Conservation (phyloP, 140 eudicot species). For the Cichorium intybus region DNA sequence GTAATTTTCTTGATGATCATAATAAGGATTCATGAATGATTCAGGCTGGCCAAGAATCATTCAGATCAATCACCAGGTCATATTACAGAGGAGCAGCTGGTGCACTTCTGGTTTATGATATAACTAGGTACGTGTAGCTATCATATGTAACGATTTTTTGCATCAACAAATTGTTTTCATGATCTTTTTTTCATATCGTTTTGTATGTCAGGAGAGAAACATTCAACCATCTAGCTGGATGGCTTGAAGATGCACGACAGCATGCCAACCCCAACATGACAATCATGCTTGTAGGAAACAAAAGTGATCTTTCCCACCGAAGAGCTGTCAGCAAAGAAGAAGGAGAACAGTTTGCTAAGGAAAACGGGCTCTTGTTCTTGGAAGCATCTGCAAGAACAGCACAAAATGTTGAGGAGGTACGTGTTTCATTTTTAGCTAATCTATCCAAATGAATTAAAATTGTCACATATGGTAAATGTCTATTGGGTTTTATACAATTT, state of each 20-base stretch:
- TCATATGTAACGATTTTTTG: slow-evolving; percentile 1
- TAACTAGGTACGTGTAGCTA: slow-evolving; percentile 54
- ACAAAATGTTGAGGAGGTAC: slow-evolving; percentile 85
- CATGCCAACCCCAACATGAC: slow-evolving; percentile 92
- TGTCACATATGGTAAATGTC: background rate
- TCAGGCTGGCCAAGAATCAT: slow-evolving; percentile 93
- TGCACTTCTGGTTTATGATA: slow-evolving; percentile 83
- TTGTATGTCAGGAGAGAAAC: slow-evolving; percentile 62
- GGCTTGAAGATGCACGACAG: slow-evolving; percentile 91
- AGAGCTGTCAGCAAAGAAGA: slow-evolving; percentile 91
- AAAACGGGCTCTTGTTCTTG: slow-evolving; percentile 71
- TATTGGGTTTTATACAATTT: background rate
- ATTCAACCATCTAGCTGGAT: slow-evolving; percentile 79
- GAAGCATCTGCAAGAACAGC: slow-evolving; percentile 92
- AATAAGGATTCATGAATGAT: slow-evolving; percentile 6
- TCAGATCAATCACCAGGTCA: slow-evolving; percentile 82
- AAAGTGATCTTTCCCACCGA: slow-evolving; percentile 77
- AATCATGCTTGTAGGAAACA: slow-evolving; percentile 82
- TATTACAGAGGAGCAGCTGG: slow-evolving; percentile 95
- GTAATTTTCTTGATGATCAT: background rate
- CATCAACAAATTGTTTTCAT: background rate
- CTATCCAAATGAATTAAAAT: background rate
- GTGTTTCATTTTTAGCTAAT: background rate
- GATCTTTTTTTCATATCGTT: background rate
- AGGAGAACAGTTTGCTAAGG: slow-evolving; percentile 87